Evolutionary conservation across 495 filamentous ascomycete genomes (phyloP).

Genomic region (Parachaetomium inaequale): DNA sequence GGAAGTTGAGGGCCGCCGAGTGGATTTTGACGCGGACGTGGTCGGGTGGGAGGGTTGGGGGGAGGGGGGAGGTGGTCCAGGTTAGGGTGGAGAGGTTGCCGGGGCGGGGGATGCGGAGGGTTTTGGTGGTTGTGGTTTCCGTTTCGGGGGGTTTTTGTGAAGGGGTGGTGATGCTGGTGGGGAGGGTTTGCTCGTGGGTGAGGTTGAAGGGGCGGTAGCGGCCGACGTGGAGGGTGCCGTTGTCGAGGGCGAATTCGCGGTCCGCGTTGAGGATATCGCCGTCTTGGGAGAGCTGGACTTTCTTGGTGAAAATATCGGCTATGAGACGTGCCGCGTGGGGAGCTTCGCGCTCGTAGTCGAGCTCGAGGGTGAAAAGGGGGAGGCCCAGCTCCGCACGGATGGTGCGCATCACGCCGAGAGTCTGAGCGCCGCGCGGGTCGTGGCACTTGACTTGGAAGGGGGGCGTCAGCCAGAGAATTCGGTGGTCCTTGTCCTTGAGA

Average conservation of each 20-base stretch:
- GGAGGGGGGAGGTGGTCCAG: slow-evolving; percentile 4
- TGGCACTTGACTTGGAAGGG: slow-evolving; percentile 31
- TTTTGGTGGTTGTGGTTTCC: not conserved
- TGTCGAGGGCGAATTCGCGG: slow-evolving; percentile 29
- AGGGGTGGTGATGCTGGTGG: not conserved
- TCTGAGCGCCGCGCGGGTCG: slow-evolving; percentile 29
- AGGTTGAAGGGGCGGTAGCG: slow-evolving; percentile 12
- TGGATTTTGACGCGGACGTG: slow-evolving; percentile 33
- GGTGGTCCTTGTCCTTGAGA: slow-evolving; percentile 4
- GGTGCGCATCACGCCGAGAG: slow-evolving; percentile 24
- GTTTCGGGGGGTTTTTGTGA: not conserved
- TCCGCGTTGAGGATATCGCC: slow-evolving; percentile 25
- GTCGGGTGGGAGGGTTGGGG: slow-evolving; percentile 21
- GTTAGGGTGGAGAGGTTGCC: slow-evolving; percentile 7
- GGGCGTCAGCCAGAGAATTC: slow-evolving; percentile 34
- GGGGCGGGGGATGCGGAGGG: slow-evolving; percentile 5
- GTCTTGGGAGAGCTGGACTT: slow-evolving; percentile 20
- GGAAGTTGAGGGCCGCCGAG: slow-evolving; percentile 36
- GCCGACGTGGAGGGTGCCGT: slow-evolving; percentile 11
- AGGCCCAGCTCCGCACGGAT: slow-evolving; percentile 26
- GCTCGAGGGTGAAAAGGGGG: slow-evolving; percentile 27
- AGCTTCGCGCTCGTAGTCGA: slow-evolving; percentile 11
- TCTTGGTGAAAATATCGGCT: slow-evolving; percentile 23
- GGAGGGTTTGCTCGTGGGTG: not conserved
- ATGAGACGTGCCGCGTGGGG: slow-evolving; percentile 19